Base-by-base conservation (phyloP, 306 rosid genomes). In the Vachellia pachyceras region DNA sequence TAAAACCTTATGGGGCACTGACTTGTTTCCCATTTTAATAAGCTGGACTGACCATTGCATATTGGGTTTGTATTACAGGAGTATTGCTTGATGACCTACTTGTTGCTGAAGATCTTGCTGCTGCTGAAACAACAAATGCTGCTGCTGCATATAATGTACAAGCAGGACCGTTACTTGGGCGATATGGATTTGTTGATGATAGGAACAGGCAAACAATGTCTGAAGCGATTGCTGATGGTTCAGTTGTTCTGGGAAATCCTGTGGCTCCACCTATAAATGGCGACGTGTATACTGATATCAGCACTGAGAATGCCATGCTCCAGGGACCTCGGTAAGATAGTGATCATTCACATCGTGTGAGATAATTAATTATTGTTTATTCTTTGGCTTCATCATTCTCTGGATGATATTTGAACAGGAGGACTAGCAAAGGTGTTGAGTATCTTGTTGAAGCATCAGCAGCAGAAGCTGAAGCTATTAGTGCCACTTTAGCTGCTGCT, bases 401-500 rank as follows among this genome's bases (percentile, higher is more conserved):
- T 77, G 33, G 61, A 73, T 55, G 75, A 55, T 67, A 57, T 83
- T 61, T 81, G 71, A 82, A 81, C 84, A 93, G 98, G 88, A 87
- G 94, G 87, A 77, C 82, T 77, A 87, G 86, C 87, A 96, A 96
- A 89, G 99, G 99, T 45, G 99, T 96, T 68, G 99, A 96, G 82
- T 96, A 96, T 87, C 89, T 96, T 82, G 99, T 96, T 66, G 99
- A 96, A 82, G 99, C 99, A 72, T 84, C 99, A 67, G 97, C 98
- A 17, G 99, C 99, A 60, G 99, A 96, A 90, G 99, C 99, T 65
- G 98, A 96, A 87, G 99, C 99, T 75, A 96, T 96, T 78, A 93
- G 94, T 83, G 98, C 98, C 50, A 89, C 99, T 17, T 82, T 96
- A 70, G 99, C 99, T 76, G 99, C 99, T 82, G 99, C 98, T 69